Conservation (phyloP, 352 stramenopile species). For the Peronospora belbahrii region DNA sequence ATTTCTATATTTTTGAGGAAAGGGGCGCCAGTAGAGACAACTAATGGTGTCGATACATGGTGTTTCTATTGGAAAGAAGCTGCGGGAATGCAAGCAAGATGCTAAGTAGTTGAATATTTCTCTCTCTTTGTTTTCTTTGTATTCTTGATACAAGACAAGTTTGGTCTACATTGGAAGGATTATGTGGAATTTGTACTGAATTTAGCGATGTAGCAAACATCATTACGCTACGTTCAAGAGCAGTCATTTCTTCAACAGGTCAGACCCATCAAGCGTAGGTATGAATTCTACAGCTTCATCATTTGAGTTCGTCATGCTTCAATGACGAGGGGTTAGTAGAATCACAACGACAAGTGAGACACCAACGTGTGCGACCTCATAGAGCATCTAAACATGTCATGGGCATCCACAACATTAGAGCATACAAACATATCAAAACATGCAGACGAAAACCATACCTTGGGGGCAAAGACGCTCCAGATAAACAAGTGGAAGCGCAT, state of each 20-base stretch:
- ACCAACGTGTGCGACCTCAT: constrained; percentile 53
- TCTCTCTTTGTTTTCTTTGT: constrained; percentile 31
- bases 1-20: constrained; percentile 42
- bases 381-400: constrained; percentile 51
- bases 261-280: no score
- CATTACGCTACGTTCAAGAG: no score
- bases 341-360: constrained; percentile 27
- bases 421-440: background rate
- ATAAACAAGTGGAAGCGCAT: constrained; percentile 90
- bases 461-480: constrained; percentile 87
- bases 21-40: constrained; percentile 15
- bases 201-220: constrained; percentile 12
- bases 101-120: constrained; percentile 38
- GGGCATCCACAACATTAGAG: constrained; percentile 3
- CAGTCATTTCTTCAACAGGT: background rate
- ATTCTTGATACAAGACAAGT: background rate
- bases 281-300: constrained; percentile 6
- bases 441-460: constrained; percentile 35
- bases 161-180: no score
- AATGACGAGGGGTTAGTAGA: constrained; percentile 6
- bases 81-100: constrained; percentile 24
- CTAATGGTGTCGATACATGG: constrained; percentile 7
- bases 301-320: background rate
- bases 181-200: background rate
- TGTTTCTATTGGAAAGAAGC: constrained; percentile 21